Conservation (phyloP, 331 rosid species). For the Acacia pycnantha region DNA sequence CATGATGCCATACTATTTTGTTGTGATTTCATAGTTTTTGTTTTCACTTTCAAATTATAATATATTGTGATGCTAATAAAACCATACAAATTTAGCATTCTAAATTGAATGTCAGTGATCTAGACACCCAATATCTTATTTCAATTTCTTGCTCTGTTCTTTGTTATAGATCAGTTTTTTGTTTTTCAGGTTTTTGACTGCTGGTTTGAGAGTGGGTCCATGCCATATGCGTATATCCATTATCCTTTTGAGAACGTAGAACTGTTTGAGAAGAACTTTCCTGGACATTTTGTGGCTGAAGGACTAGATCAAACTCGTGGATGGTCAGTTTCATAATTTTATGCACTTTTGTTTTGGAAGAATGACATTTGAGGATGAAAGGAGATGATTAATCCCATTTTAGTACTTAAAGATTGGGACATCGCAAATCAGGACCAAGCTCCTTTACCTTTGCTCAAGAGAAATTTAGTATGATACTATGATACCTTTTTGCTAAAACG, state of each 20-base stretch:
- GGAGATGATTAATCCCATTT: neutral
- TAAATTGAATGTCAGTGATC: neutral
- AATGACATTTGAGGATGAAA: neutral
- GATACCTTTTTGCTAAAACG: neutral
- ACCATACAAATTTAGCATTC: neutral
- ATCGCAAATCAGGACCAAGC: no score
- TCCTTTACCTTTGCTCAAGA: no score
- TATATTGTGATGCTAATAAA: conserved; percentile 14
- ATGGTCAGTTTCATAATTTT: conserved; percentile 60
- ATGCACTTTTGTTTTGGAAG: neutral
- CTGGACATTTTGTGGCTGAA: conserved; percentile 97
- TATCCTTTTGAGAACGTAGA: conserved; percentile 93
- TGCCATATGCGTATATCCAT: conserved; percentile 98
- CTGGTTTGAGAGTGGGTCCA: conserved; percentile 99
- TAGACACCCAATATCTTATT: neutral
- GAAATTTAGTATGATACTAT: no score
- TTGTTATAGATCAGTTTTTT: conserved; percentile 17
- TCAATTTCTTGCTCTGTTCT: neutral
- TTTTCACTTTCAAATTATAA: neutral
- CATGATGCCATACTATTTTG: neutral
- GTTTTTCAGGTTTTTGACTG: conserved; percentile 91
- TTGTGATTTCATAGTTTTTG: conserved; percentile 15
- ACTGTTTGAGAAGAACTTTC: conserved; percentile 92
- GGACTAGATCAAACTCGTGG: conserved; percentile 99
- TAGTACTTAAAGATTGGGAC: no score